Base-by-base conservation (phyloP, 768 basidiomycete genomes). In the Xerocomellus amylosporus region DNA sequence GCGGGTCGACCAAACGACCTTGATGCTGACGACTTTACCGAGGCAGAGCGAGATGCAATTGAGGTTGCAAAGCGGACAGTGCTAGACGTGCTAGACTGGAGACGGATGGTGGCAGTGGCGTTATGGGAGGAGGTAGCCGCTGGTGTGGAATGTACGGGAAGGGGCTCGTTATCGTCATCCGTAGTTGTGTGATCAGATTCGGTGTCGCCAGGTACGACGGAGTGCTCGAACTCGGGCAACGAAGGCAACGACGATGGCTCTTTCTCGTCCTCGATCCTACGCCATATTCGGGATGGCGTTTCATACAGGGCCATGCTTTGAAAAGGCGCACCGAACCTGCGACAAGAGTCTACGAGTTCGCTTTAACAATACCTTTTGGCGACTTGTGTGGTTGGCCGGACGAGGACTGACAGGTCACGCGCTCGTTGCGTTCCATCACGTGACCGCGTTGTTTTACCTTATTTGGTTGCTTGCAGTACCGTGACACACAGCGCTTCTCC, bases 231-330 rank as follows among this genome's bases (percentile, higher is more conserved):
- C 2, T 64, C 75, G 8, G 89, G 87, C 13, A 92, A 70, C 4
- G 88, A 89, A 2, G 90, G 90, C 3, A 93, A 74, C 30, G 90
- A 93, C 10, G 91, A 87, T 77, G 92, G 87, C 58, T 90, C 88
- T 58, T 76, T 71, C 55, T 84, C 82, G 60, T 90, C 86, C 68
- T 93, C 83, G 47, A 93, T 91, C 43, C 91, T 81, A 28, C 90
- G 80, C 87, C 86, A 89, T 64, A 93, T 85, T 41, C 90, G 78
- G 24, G 91, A 93, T 0, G 90, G 90, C 15, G 90, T 93, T 71
- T 93, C 90, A 26, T 84, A 76, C 72, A 81, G 70, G 15, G 76
- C 76, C 64, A 84, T 77, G 73, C 26, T 38, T 54, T 30, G 26
- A 37, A 36, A 49, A 8, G 42, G 31, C 8, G 10, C 15, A 46